Conservation (phyloP, 306 rosid species). For the Lathyrus tuberosus region DNA sequence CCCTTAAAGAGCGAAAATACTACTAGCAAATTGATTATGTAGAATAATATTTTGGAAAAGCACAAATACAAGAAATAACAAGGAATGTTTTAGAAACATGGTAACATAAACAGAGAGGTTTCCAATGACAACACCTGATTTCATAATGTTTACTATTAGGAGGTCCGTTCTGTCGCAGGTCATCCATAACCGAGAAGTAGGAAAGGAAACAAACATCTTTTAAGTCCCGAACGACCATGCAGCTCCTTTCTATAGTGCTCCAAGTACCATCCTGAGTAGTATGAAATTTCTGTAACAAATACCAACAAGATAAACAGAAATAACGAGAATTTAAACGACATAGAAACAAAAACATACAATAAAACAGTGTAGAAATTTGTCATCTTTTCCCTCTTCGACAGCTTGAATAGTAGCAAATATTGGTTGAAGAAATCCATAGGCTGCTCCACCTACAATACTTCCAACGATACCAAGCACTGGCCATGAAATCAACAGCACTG, state of each 20-base stretch:
- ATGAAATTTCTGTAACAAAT: slow-evolving; percentile 35
- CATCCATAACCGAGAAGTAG: slow-evolving; percentile 80
- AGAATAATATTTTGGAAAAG: not conserved
- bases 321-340: slow-evolving; percentile 23
- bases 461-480: slow-evolving; percentile 77
- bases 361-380: slow-evolving; percentile 64
- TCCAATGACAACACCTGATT: slow-evolving; percentile 60
- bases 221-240: slow-evolving; percentile 72
- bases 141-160: slow-evolving; percentile 67
- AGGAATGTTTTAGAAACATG: slow-evolving; percentile 20
- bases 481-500: slow-evolving; percentile 62
- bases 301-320: slow-evolving; percentile 37
- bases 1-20: not conserved
- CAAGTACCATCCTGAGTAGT: slow-evolving; percentile 77
- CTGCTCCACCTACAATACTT: slow-evolving; percentile 83
- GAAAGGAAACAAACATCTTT: slow-evolving; percentile 74
- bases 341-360: slow-evolving; percentile 58
- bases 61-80: slow-evolving; percentile 8
- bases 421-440: slow-evolving; percentile 75
- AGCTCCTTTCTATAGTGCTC: slow-evolving; percentile 65
- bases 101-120: slow-evolving; percentile 18
- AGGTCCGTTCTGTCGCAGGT: slow-evolving; percentile 58
- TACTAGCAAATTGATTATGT: not conserved
- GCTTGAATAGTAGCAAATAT: slow-evolving; percentile 81
- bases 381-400: slow-evolving; percentile 80